Evolutionary conservation across 228 moss, liverwort and hornwort genomes (phyloP), one percentile per base, ranked within the genome.

Genomic region (Sphagnum fallax): DNA sequence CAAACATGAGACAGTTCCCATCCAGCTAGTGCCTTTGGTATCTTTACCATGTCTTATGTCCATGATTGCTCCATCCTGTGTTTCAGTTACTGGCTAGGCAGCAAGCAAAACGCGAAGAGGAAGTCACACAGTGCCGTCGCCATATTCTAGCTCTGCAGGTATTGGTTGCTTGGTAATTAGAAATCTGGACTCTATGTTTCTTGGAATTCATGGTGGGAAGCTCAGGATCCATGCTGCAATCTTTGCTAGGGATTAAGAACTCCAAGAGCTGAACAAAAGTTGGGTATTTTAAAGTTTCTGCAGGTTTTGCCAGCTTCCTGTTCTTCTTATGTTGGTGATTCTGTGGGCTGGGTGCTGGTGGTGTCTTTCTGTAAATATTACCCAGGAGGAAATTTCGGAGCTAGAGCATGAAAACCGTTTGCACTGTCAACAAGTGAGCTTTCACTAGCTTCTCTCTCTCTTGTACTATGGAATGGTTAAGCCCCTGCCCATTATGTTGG

Each of bases 71-170:
- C 32, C 32, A 32, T 32, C 32, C 32, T 32, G 32, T 32, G 32
- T 49, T 55, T 11, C 60, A 82, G 82, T 53, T 84, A 16, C 67
- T 97, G 51, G 93, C 97, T 60, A 84, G 97, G 71, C 91, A 93
- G 68, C 97, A 97, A 76, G 97, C 97, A 67, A 93, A 93, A 77
- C 82, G 93, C 61, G 97, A 97, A 79, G 93, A 97, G 74, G 93
- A 97, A 77, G 93, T 97, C 53, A 80, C 83, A 10, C 83, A 89
- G 72, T 91, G 97, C 74, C 79, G 86, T 61, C 88, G 93, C 62
- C 97, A 97, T 50, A 82, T 97, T 58, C 91, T 91, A 71, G 97
- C 90, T 59, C 76, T 93, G 66, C 86, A 86, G 68, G 82, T 78
- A 15, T 57, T 55, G 55, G 8, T 12, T 55, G 12, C 55, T 55